Evolutionary conservation across 2,329 filamentous ascomycete species (phyloP).

Genomic region (Hymenoscyphus albidus): DNA sequence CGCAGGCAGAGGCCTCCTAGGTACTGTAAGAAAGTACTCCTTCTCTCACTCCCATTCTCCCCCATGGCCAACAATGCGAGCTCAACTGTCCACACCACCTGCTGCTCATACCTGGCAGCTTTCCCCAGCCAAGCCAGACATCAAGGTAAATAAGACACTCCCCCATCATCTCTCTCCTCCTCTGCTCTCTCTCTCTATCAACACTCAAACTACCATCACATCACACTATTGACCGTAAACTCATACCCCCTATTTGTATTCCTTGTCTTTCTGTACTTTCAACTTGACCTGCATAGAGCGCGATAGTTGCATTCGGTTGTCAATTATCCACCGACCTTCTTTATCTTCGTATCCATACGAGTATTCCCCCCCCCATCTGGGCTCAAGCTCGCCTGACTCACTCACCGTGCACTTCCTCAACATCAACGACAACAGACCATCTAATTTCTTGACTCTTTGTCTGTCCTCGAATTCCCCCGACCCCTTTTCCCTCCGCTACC

Average conservation of each 20-base stretch:
- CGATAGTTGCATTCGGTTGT: slow-evolving; percentile 26
- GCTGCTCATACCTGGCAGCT: not conserved
- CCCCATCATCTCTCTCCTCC: not conserved
- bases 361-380: not conserved
- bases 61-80: not conserved
- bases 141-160: slow-evolving; percentile 5
- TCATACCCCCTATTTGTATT: slow-evolving; percentile 5
- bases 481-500: slow-evolving; percentile 14
- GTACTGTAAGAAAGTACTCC: not conserved
- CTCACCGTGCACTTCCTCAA: slow-evolving; percentile 17
- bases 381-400: slow-evolving; percentile 22
- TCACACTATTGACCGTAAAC: not conserved
- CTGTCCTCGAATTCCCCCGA: not conserved
- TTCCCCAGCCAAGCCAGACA: not conserved
- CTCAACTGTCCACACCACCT: too few relatives aligned
- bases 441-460: slow-evolving; percentile 18
- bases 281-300: not conserved
- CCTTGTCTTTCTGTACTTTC: not conserved
- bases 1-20: not conserved
- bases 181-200: not conserved
- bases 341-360: slow-evolving; percentile 19
- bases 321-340: slow-evolving; percentile 20
- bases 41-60: not conserved
- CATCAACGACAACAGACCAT: slow-evolving; percentile 7
- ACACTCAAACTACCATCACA: not conserved